Evolutionary conservation across 352 stramenopile species (phyloP), one percentile per base, ranked within the genome.

Genomic region (Pythium diclinum): DNA sequence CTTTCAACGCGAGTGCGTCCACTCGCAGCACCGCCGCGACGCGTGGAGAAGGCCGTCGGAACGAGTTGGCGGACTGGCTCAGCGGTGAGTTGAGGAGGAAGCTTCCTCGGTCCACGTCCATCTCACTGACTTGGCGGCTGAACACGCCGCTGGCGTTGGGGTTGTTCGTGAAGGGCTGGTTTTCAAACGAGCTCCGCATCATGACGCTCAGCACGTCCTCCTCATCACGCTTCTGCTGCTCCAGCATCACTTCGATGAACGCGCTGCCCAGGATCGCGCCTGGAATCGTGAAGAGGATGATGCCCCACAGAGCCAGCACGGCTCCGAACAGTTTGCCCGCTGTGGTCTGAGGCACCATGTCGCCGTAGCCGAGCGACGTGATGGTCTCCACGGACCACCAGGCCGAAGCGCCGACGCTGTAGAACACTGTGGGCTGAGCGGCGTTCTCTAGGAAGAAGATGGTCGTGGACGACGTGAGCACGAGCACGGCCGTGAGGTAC

Each of bases 321-420:
- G 77, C 84, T 17, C 79, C 88, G 60, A 94, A 94, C 28, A 83
- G 72, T 8, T 83, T 81, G 1, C 84, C 86, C 6, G 60, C 71
- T 25, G 67, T 68, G 3, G 86, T 93, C 55, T 93, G 70, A 0
- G 86, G 86, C 9, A 93, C 84, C 19, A 92, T 93, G 56, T 94
- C 82, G 11, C 84, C 84, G 46, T 94, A 94, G 32, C 86, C 86
- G n/a, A 94, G 81, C 46, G 86, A 93, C 17, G 86, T 94, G 65
- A 94, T 92, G 13, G 86, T 94, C 52, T 91, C 77, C 5, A 94
- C 85, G 0, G 81, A 77, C 86, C 86, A 94, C 81, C 79, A 93
- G 3, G 83, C 79, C 13, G 78, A 91, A 9, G 80, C 84, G 5
- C 81, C 79, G 36, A 92, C 81, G 59, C 77, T 93, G 14, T 83